Percentiles rank a stretch among this genome's conserved stretches.
Evolutionary conservation across 345 rosid species (phyloP).

Genomic region (Gossypium rotundifolium): DNA sequence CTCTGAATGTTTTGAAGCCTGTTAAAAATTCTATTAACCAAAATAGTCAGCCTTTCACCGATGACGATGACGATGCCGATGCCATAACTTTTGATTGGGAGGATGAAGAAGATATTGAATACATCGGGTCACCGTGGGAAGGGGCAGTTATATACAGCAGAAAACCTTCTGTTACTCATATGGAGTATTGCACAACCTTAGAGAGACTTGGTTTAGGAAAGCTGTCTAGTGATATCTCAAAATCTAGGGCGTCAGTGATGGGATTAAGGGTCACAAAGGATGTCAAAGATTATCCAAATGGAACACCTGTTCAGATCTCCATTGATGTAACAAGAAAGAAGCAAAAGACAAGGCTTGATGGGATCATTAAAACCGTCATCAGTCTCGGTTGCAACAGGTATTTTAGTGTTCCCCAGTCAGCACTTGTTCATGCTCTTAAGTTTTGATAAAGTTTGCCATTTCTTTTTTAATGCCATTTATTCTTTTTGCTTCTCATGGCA

Average conservation of each 20-base stretch:
- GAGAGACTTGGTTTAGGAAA: constrained; percentile 89
- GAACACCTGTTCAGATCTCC: constrained; percentile 91
- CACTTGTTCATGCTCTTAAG: not conserved
- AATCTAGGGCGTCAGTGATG: constrained; percentile 70
- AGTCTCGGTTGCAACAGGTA: constrained; percentile 80
- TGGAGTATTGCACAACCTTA: constrained; percentile 83
- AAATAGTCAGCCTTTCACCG: constrained; percentile 26
- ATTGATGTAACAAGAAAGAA: constrained; percentile 73
- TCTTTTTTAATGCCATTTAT: no score
- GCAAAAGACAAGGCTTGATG: constrained; percentile 80
- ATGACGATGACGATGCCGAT: constrained; percentile 24
- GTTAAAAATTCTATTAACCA: constrained; percentile 23
- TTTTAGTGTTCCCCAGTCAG: not conserved
- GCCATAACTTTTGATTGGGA: constrained; percentile 50
- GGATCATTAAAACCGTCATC: constrained; percentile 74
- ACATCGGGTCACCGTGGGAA: constrained; percentile 76
- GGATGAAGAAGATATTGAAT: constrained; percentile 43
- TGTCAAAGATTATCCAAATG: constrained; percentile 74
- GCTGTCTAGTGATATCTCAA: constrained; percentile 58
- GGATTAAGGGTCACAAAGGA: constrained; percentile 85
- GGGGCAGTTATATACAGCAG: constrained; percentile 76
- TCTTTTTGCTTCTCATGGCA: no score
- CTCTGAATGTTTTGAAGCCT: constrained; percentile 15
- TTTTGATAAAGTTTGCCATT: no score
- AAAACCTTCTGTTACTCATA: constrained; percentile 59